Evolutionary conservation across 2,329 filamentous ascomycete species (phyloP).

Genomic region (Arthrobotrys pseudoclavata): DNA sequence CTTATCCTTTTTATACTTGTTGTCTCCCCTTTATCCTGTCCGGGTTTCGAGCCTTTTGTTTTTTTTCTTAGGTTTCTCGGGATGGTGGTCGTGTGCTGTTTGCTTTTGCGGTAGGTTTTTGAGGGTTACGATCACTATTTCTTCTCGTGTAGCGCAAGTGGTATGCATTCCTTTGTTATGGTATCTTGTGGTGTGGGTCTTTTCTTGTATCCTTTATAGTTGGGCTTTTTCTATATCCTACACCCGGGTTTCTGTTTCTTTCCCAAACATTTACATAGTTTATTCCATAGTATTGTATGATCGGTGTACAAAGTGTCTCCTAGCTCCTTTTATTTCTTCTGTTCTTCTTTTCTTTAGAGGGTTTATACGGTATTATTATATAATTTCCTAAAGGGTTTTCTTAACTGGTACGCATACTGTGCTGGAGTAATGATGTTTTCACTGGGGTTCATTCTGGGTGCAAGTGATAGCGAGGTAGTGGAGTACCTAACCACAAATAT

Average conservation of each 20-base stretch:
- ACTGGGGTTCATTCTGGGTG: too few relatives aligned
- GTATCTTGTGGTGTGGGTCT: background rate
- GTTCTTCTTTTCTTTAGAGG: background rate
- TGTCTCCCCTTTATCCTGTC: background rate
- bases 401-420: background rate
- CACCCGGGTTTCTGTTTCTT: background rate
- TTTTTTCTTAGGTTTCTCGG: background rate
- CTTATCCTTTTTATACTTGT: background rate
- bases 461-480: too few relatives aligned
- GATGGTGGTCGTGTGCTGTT: conserved; percentile 23
- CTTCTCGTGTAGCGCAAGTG: background rate
- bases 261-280: background rate
- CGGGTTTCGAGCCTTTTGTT: background rate
- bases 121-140: conserved; percentile 23
- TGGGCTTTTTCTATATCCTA: background rate
- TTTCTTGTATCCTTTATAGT: background rate
- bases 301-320: conserved; percentile 18
- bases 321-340: background rate
- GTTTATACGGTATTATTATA: background rate
- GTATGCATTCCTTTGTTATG: conserved; percentile 12
- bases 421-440: too few relatives aligned
- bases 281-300: background rate
- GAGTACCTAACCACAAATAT: too few relatives aligned
- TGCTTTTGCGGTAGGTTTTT: conserved; percentile 14
- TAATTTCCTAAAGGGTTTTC: background rate